Evolutionary conservation across 768 basidiomycete species (phyloP), one percentile per base, ranked within the genome.

Genomic region (Lentinula lateritia): DNA sequence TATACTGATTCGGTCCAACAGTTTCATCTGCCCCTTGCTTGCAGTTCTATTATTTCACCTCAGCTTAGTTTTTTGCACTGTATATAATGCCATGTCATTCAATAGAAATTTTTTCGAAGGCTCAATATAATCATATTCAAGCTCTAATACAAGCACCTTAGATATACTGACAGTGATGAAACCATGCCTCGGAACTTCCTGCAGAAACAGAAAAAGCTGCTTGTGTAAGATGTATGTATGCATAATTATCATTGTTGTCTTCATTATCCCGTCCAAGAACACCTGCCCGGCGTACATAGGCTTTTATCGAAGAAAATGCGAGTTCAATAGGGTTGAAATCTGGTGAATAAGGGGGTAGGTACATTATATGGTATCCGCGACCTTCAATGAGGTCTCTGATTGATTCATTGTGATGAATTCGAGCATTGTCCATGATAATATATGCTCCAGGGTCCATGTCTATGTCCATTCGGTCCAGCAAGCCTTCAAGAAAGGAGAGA

Each of bases 381-480:
- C 60, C 62, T 62, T 74, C 67, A 60, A 74, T 65, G 32, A 72
- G 57, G 18, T 69, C 69, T 3, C 52, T 46, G 3, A 78, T 55
- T 0, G 63, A 63, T 0, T 58, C 42, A 10, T 64, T 62, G 39
- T 76, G 68, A 60, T 78, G 74, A 18, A 76, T 75, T 1, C 52
- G 35, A 13, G 71, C 71, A 64, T 76, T 76, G 60, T 76, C 75
- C 70, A 76, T 74, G 0, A 78, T 66, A 28, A 78, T 55, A 1
- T 75, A 72, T 1, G 71, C 72, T 5, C 72, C 70, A 0, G 62
- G 63, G 0, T 43, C 60, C 1, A 71, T 74, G 20, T 50, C 74
- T 1, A 66, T 70, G 20, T 74, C 62, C 75, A 77, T 77, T 0
- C 61, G 32, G 20, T 65, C 61, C 1, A 76, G 66, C 0, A 76